phyloP scores from a whole-genome alignment of 768 basidiomycete genomes.

The Clitopilus passeckerianus region DNA sequence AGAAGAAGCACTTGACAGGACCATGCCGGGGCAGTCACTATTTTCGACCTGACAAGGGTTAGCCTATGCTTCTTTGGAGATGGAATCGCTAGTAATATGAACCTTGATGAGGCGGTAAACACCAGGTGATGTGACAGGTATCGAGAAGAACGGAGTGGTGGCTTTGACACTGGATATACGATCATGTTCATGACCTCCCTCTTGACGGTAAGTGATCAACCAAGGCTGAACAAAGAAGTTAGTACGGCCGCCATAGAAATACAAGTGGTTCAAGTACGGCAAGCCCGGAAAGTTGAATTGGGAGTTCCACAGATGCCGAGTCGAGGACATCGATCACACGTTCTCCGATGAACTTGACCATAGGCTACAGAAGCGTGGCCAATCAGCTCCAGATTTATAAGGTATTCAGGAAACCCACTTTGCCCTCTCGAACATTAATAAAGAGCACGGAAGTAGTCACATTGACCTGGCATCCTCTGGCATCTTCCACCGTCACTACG shows the following conservation, averaged over 20 bases:
- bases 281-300: constrained; percentile 84
- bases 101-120: constrained; percentile 69
- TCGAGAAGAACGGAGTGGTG: constrained; percentile 57
- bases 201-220: constrained; percentile 65
- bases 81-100: no score
- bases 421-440: constrained; percentile 75
- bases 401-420: constrained; percentile 40
- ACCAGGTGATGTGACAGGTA: constrained; percentile 62
- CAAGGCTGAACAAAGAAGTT: constrained; percentile 62
- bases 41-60: constrained; percentile 60
- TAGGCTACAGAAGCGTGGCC: constrained; percentile 56
- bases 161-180: constrained; percentile 32
- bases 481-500: constrained; percentile 78
- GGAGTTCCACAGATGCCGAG: constrained; percentile 62
- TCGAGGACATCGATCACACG: constrained; percentile 63
- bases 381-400: not conserved
- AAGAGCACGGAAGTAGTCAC: constrained; percentile 66
- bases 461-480: constrained; percentile 75
- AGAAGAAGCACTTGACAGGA: constrained; percentile 48
- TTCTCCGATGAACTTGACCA: constrained; percentile 75
- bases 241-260: no score
- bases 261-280: no score
- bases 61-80: no score
- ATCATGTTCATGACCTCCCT: constrained; percentile 35
- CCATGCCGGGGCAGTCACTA: constrained; percentile 77